Base-by-base conservation (phyloP, 176 grass and related monocot genomes). In the Thalia dealbata region DNA sequence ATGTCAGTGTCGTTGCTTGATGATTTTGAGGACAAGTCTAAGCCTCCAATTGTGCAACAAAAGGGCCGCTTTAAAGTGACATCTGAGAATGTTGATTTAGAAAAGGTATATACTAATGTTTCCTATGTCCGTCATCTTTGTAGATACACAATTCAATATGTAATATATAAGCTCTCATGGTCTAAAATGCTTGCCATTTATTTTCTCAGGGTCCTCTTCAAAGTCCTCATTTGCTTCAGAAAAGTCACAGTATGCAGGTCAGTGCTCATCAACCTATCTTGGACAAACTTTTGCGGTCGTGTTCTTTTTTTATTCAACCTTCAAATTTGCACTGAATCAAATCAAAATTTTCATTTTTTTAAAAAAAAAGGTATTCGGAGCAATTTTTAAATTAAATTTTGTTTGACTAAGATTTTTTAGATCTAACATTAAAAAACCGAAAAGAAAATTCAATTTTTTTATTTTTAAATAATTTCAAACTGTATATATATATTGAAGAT, bases 21-120 rank as follows among this genome's bases (percentile, higher is more conserved):
- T 16, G 89, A 96, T 52, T 80, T 73, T 71, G 90, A 93, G 50
- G 95, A 99, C 65, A 93, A 81, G 82, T 74, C 81, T 35, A 99
- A 88, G 81, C 80, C 85, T 80, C 83, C 89, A 61, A 62, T 87
- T 74, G 83, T 92, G 81, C 87, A 90, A 62, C 87, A 88, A 80
- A 99, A 72, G 80, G 95, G 95, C 45, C 90, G 90, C 76, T 99
- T 99, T 76, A 99, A 99, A 82, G 85, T 99, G 70, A 93, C 82
- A 71, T 88, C 95, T 52, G 95, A 84, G 55, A 82, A 81, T 85
- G 67, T 99, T 52, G 95, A 99, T 42, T 52, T 88, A 75, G 95
- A 90, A 73, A 92, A 92, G 82, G 93, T 96, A 67, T 72, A 27
- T 25, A 83, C 50, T 52, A 26, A 11, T 83, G 28, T 22, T 27